Conservation (phyloP, 2,329 filamentous ascomycete genomes). For the Blastomyces emzantsi region DNA sequence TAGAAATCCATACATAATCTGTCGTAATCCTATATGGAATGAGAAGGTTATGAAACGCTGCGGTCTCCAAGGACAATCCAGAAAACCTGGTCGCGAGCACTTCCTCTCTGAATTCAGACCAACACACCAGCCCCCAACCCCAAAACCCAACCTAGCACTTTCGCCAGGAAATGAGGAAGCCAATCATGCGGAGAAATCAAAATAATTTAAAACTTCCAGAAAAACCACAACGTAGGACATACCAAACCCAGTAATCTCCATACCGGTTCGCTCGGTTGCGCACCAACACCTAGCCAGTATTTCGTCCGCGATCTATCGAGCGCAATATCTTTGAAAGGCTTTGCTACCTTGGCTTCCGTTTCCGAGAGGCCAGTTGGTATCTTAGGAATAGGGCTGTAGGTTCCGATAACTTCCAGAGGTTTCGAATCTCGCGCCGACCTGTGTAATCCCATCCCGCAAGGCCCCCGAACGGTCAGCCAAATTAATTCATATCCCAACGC, state of each 20-base stretch:
- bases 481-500: not conserved
- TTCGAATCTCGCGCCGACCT: conserved; percentile 80
- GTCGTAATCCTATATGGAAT: not conserved
- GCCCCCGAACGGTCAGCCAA: not conserved
- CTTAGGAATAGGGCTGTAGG: conserved; percentile 53
- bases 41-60: not conserved
- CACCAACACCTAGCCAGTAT: conserved; percentile 96
- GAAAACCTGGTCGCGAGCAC: not conserved
- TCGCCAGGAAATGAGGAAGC: too few species aligned
- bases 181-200: not conserved
- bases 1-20: not conserved
- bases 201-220: not conserved
- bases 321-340: conserved; percentile 82
- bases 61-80: not conserved
- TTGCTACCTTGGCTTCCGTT: conserved; percentile 44
- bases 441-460: conserved; percentile 4
- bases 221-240: conserved; percentile 10
- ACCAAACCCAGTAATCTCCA: conserved; percentile 61
- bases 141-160: not conserved
- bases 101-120: not conserved
- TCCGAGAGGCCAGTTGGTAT: conserved; percentile 41
- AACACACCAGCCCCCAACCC: not conserved
- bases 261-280: conserved; percentile 82
- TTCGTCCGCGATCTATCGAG: conserved; percentile 71
- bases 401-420: conserved; percentile 83